A percentile compares a stretch with the other conserved stretches of the same genome.
phyloP scores from a whole-genome alignment of 225 moss, liverwort and hornwort species.

The Takakia lepidozioides region DNA sequence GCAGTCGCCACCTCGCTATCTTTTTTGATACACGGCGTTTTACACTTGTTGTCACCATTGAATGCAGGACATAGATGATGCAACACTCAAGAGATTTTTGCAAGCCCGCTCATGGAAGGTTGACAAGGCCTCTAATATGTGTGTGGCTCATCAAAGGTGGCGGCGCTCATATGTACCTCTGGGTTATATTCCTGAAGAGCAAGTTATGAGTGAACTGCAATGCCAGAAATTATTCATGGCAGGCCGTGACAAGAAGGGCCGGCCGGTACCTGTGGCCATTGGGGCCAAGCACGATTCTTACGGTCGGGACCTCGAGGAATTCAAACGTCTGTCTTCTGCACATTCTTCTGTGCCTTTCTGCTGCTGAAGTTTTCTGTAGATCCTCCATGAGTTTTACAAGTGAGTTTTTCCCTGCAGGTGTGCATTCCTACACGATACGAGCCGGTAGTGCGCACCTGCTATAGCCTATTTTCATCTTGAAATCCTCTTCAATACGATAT shows the following conservation, averaged over 20 bases:
- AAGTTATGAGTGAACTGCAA: background rate
- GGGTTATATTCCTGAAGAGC: conserved; percentile 4
- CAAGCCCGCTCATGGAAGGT: conserved; percentile 3
- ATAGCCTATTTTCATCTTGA: no score
- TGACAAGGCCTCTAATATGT: conserved; percentile 2
- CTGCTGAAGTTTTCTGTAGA: no score
- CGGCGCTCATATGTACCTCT: conserved; percentile 1
- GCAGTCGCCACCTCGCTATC: background rate
- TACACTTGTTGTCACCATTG: background rate
- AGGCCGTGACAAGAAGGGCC: conserved; percentile 1
- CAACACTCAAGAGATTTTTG: conserved; percentile 4
- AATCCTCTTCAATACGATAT: no score
- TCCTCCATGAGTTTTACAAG: no score
- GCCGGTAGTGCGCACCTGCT: no score
- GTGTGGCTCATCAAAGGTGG: conserved; percentile 2
- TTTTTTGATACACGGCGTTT: background rate
- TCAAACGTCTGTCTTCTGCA: conserved; percentile 3
- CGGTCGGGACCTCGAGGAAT: background rate
- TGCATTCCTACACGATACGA: no score
- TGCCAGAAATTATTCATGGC: background rate
- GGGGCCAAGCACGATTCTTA: conserved; percentile 1
- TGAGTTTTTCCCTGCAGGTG: no score
- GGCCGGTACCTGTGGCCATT: background rate
- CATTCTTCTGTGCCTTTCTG: no score
- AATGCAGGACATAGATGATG: conserved; percentile 4